Base-by-base conservation (phyloP, 2,329 filamentous ascomycete genomes). In the Fusarium sp. region DNA sequence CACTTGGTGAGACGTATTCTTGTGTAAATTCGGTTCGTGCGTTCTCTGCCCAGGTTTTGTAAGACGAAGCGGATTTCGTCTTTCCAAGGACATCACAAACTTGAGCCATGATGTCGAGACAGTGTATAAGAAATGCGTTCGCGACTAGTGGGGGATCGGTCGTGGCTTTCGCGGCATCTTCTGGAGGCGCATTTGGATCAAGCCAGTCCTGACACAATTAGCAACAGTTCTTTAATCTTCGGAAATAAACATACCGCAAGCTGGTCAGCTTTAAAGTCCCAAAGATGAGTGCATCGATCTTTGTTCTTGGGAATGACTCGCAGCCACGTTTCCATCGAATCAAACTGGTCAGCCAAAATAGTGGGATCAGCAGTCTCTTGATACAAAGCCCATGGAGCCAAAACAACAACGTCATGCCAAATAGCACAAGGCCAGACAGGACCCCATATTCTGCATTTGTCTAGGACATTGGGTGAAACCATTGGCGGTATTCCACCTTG, bases 101-200 rank as follows among this genome's bases (percentile, higher is more conserved):
- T 12, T 76, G 71, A 2, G 74, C 71, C 4, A 82, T 73, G 0
- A 82, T 55, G 8, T 74, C 69, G 0, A 82, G 81, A 21, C 83
- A 79, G 43, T 80, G 77, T 2, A 83, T 77, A 2, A 85, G 75
- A 57, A 83, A 85, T 3, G 82, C 81, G 53, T 85, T 81, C 1
- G 82, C 80, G 1, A 84, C 81, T 3, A 82, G 75, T 4, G 75
- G 73, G 1, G 76, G 72, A 36, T 80, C 74, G 0, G 83, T 84
- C 0, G 76, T 78, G 1, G 80, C 81, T 17, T 70, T 71, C 4
- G 75, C 78, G 0, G 83, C 77, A 10, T 78, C 67, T 1, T 81
- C 74, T 0, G 78, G 75, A 0, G 83, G 82, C 1, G 83, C 77
- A 5, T 76, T 76, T 0, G 83, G 83, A 53, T 84, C 83, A 3